Conservation (phyloP, 2,329 filamentous ascomycete species). For the Arthroderma uncinatum region DNA sequence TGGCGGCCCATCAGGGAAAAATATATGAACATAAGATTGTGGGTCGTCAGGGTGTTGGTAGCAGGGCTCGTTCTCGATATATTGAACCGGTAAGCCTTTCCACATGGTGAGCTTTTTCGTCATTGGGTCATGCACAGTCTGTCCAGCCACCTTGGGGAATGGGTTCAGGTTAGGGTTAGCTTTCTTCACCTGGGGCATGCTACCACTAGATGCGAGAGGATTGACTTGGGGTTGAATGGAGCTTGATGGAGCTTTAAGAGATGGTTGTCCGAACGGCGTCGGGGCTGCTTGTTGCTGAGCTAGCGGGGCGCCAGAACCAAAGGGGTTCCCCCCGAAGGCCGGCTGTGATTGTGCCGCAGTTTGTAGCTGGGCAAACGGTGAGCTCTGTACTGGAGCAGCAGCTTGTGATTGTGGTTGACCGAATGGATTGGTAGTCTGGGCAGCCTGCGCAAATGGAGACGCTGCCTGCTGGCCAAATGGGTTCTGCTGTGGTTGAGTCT, state of each 20-base stretch:
- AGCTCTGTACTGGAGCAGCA: background rate
- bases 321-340: background rate
- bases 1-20: constrained; percentile 62
- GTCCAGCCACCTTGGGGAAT: constrained; percentile 23
- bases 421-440: constrained; percentile 13
- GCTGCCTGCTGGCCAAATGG: constrained; percentile 9
- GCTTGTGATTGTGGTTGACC: constrained; percentile 16
- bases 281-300: constrained; percentile 4
- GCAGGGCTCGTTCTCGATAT: constrained; percentile 43
- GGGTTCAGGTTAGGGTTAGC: constrained; percentile 13
- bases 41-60: constrained; percentile 43
- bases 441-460: constrained; percentile 28
- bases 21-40: constrained; percentile 53
- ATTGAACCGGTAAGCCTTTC: constrained; percentile 53
- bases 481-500: constrained; percentile 4
- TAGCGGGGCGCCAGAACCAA: background rate
- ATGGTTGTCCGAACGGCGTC: constrained; percentile 22
- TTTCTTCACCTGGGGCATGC: constrained; percentile 10
- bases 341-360: background rate
- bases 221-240: constrained; percentile 8
- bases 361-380: constrained; percentile 13
- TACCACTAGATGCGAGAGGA: background rate
- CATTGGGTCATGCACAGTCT: constrained; percentile 26
- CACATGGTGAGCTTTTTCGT: constrained; percentile 43
- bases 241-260: constrained; percentile 19